Conservation (phyloP, 371 early-diverging fungal genomes). For the Mortierella sp. region DNA sequence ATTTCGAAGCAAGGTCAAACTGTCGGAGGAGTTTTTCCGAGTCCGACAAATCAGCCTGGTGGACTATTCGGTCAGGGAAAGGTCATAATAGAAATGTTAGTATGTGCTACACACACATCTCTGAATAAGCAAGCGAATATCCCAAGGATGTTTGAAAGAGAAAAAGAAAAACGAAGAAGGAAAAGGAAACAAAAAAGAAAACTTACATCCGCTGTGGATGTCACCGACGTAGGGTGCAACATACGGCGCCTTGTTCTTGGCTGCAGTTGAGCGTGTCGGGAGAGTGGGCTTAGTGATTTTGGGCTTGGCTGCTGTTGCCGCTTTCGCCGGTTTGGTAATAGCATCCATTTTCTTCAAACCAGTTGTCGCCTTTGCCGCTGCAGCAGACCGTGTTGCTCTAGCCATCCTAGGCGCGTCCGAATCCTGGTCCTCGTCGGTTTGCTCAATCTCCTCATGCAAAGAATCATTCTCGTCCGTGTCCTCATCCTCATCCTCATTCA, state of each 20-base stretch:
- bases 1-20: slow-evolving; percentile 62
- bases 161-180: neutral
- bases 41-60: slow-evolving; percentile 56
- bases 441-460: slow-evolving; percentile 22
- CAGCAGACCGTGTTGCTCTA: neutral
- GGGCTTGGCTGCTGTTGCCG: neutral
- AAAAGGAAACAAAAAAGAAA: neutral
- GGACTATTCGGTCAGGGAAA: slow-evolving; percentile 43
- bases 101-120: neutral
- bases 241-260: slow-evolving; percentile 9
- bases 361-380: neutral
- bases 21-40: slow-evolving; percentile 61
- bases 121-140: neutral
- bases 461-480: slow-evolving; percentile 14
- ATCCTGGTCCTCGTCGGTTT: slow-evolving; percentile 20
- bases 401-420: neutral
- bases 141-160: neutral
- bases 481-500: slow-evolving; percentile 15
- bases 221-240: slow-evolving; percentile 41
- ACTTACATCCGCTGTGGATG: slow-evolving; percentile 52
- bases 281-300: neutral
- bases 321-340: neutral
- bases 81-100: neutral
- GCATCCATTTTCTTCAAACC: neutral
- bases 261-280: neutral